Evolutionary conservation across 257 asterid genomes (phyloP).

Genomic region (Capsicum chinense): DNA sequence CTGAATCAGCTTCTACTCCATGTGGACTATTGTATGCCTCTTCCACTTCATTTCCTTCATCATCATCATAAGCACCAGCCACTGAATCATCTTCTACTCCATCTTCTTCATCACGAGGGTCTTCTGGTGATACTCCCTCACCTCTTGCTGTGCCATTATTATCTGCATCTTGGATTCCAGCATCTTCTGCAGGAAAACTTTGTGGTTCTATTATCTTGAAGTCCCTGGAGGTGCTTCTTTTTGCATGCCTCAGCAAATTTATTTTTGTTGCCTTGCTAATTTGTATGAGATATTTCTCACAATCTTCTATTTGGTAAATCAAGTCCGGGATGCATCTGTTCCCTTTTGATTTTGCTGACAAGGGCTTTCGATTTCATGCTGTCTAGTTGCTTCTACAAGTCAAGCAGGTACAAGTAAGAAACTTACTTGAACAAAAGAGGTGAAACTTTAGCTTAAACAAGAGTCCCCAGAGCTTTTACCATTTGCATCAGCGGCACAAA

Average conservation of each 20-base stretch:
- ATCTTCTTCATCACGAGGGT: slow-evolving; percentile 23
- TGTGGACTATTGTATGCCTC: slow-evolving; percentile 35
- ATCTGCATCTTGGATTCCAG: slow-evolving; percentile 45
- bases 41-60: slow-evolving; percentile 7
- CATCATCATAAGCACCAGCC: slow-evolving; percentile 25
- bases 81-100: slow-evolving; percentile 1
- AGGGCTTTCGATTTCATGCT: slow-evolving; percentile 55
- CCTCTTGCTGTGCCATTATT: slow-evolving; percentile 34
- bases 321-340: slow-evolving; percentile 84
- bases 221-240: slow-evolving; percentile 88
- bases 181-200: slow-evolving; percentile 46
- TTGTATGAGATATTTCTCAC: slow-evolving; percentile 73
- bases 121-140: slow-evolving; percentile 45
- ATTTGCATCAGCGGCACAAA: slow-evolving; percentile 70
- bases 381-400: slow-evolving; percentile 70
- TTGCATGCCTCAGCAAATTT: slow-evolving; percentile 74
- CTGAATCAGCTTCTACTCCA: slow-evolving; percentile 57
- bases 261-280: slow-evolving; percentile 74
- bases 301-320: slow-evolving; percentile 85
- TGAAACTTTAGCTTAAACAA: slow-evolving; percentile 1
- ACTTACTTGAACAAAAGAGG: slow-evolving; percentile 14
- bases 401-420: slow-evolving; percentile 19
- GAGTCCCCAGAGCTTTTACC: slow-evolving; percentile 46
- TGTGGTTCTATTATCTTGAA: slow-evolving; percentile 66
- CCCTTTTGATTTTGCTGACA: slow-evolving; percentile 74